phyloP scores from a whole-genome alignment of 1,284 basidiomycete genomes.

The Tilletia horrida region DNA sequence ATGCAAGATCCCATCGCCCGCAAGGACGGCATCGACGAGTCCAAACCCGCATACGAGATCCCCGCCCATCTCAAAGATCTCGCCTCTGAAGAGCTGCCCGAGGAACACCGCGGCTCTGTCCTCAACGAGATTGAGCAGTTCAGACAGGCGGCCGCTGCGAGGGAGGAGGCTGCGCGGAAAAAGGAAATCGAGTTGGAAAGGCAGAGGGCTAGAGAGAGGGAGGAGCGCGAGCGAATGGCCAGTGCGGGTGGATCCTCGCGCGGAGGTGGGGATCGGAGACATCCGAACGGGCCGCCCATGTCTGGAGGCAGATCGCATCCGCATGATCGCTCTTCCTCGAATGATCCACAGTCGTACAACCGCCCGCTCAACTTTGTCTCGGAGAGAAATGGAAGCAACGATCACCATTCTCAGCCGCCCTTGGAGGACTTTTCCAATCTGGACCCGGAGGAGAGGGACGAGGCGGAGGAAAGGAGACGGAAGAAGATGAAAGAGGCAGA shows the following conservation, averaged over 20 bases:
- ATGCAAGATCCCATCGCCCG: conserved; percentile 62
- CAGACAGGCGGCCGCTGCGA: conserved; percentile 43
- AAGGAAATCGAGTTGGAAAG: conserved; percentile 46
- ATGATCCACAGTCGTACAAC: conserved; percentile 36
- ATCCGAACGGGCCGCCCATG: background rate
- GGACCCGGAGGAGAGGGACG: conserved; percentile 38
- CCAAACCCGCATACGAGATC: conserved; percentile 61
- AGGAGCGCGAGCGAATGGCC: conserved; percentile 24
- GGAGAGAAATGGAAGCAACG: background rate
- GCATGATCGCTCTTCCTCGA: no score
- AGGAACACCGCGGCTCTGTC: conserved; percentile 85
- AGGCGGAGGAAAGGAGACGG: conserved; percentile 29
- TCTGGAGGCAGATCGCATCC: background rate
- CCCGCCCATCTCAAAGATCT: conserved; percentile 91
- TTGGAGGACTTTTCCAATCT: conserved; percentile 21
- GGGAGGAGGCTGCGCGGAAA: conserved; percentile 46
- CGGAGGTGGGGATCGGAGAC: background rate
- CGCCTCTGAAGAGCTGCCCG: conserved; percentile 90
- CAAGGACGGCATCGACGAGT: conserved; percentile 59
- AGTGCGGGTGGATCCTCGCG: background rate
- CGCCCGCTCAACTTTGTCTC: conserved; percentile 35
- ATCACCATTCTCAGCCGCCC: background rate
- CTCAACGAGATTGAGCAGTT: conserved; percentile 89
- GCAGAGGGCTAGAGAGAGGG: conserved; percentile 28
- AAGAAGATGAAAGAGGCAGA: conserved; percentile 31